Percentiles rank a stretch among this genome's conserved stretches.
These are phyloP conservation scores for Xylaria sp. DNA, from an alignment of 2,329 filamentous ascomycete species.

Conservation along the genomic window DNA sequence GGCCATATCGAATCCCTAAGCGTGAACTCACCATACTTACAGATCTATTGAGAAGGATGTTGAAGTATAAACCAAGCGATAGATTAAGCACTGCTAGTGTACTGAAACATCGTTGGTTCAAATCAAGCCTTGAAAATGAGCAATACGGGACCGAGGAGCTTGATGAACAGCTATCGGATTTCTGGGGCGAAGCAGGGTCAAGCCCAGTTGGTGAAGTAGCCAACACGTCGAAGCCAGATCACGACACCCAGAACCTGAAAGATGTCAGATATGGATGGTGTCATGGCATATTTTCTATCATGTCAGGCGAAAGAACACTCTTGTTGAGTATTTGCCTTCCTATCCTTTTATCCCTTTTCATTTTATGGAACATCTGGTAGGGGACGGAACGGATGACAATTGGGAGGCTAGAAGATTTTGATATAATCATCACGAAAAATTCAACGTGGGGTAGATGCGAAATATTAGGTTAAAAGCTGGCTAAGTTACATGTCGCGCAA, in stretches of 20 bases:
- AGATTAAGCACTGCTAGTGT: not conserved
- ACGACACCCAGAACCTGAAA: no score
- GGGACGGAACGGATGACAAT: not conserved
- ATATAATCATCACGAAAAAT: not conserved
- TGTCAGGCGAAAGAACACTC: not conserved
- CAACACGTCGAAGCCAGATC: not conserved
- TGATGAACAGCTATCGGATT: not conserved
- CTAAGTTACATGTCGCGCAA: no score
- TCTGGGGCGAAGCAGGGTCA: no score
- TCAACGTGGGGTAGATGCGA: not conserved
- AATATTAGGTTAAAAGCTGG: no score
- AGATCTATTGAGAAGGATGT: slow-evolving; percentile 1
- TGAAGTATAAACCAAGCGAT: not conserved
- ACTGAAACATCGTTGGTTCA: not conserved
- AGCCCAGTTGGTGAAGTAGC: not conserved
- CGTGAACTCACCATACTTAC: not conserved
- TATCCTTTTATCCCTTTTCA: not conserved
- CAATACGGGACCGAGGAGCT: not conserved
- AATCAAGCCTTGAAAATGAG: no score
- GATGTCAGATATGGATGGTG: no score
- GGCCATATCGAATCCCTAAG: not conserved
- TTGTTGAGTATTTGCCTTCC: not conserved
- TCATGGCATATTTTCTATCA: not conserved
- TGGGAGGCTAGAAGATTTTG: not conserved
- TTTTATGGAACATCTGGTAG: not conserved